These are phyloP conservation scores for Salmacisia buchloeana DNA, from an alignment of 1,284 basidiomycete genomes.

Conservation along the genomic window DNA sequence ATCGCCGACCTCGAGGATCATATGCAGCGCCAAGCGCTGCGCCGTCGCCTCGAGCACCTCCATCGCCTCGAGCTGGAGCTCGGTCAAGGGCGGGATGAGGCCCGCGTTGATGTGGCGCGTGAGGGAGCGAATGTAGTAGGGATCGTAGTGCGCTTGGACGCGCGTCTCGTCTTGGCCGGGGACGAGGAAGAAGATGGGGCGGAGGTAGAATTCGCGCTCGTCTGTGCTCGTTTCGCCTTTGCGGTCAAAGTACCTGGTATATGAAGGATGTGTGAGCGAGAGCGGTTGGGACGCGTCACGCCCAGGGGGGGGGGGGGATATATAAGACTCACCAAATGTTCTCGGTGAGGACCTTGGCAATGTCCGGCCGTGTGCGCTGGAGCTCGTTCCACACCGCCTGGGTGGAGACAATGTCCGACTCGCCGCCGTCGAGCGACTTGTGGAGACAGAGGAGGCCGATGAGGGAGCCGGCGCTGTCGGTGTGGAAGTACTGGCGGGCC, in stretches of 20 bases:
- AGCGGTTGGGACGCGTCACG: not conserved
- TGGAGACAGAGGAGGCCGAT: constrained; percentile 54
- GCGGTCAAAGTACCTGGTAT: constrained; percentile 31
- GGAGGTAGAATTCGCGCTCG: constrained; percentile 25
- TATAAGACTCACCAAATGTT: constrained; percentile 26
- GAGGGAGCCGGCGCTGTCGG: constrained; percentile 44
- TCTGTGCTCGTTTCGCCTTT: constrained; percentile 34
- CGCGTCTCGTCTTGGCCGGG: constrained; percentile 25
- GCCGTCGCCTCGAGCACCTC: constrained; percentile 53
- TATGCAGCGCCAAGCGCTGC: constrained; percentile 51
- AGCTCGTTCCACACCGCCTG: constrained; percentile 54
- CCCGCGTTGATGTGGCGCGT: constrained; percentile 49
- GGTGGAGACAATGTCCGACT: constrained; percentile 53
- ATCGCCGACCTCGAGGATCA: constrained; percentile 54
- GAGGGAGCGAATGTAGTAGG: constrained; percentile 43
- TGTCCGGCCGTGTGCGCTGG: constrained; percentile 52
- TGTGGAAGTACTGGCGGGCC: constrained; percentile 53
- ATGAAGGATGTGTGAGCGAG: not conserved
- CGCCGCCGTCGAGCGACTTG: constrained; percentile 53
- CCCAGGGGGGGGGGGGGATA: not conserved
- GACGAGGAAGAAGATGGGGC: constrained; percentile 29
- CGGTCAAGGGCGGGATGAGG: constrained; percentile 49
- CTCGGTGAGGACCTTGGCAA: constrained; percentile 49
- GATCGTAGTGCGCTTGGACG: constrained; percentile 37
- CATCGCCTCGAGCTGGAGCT: constrained; percentile 51